These are phyloP conservation scores for Hylodesmum podocarpum DNA, from an alignment of 306 rosid species.

Conservation along the genomic window DNA sequence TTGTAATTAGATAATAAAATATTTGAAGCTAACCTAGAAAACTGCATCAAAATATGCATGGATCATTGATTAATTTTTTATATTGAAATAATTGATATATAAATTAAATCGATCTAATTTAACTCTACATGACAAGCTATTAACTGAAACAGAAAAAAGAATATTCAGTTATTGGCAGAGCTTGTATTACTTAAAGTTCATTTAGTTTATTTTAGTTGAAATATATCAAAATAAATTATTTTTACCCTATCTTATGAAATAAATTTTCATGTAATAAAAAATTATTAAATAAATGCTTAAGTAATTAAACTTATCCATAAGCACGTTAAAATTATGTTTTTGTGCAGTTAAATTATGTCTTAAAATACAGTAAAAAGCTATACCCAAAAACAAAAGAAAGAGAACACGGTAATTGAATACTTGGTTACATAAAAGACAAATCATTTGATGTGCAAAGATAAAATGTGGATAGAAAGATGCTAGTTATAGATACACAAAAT, in stretches of 20 bases:
- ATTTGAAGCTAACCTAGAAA: neutral
- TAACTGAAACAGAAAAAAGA: neutral
- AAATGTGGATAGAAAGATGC: constrained; percentile 70
- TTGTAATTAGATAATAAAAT: neutral
- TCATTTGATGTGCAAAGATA: constrained; percentile 42
- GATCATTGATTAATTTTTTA: neutral
- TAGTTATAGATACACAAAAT: constrained; percentile 57
- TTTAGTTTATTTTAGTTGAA: no score
- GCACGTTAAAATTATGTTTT: neutral
- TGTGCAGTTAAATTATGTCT: neutral
- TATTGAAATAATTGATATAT: no score
- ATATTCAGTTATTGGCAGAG: no score
- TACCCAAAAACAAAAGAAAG: no score
- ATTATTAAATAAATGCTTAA: no score
- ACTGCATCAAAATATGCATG: neutral
- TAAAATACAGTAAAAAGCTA: neutral
- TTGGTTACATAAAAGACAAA: neutral
- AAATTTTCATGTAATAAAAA: no score
- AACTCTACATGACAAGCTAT: no score
- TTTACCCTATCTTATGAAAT: no score
- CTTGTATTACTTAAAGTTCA: no score
- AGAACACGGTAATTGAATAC: no score
- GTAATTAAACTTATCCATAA: neutral
- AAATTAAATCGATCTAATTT: no score
- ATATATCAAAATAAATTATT: no score